Evolutionary conservation across 2,329 filamentous ascomycete genomes (phyloP).

Genomic region (Scedosporium dehoogii): DNA sequence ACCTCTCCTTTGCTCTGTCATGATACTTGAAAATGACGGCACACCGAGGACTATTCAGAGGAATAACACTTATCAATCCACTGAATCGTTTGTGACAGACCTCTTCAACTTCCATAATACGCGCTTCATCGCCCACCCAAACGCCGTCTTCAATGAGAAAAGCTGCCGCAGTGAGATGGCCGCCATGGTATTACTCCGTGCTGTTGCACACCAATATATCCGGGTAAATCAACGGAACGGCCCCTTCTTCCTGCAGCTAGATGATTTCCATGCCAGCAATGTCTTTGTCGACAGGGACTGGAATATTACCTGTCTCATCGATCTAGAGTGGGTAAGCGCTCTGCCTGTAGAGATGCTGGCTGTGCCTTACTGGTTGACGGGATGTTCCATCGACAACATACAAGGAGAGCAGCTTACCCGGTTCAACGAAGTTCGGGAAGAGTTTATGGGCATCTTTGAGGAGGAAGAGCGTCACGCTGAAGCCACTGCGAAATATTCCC

Average conservation of each 20-base stretch:
- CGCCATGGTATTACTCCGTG: conserved; percentile 14
- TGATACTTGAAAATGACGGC: conserved; percentile 23
- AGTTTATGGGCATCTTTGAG: background rate
- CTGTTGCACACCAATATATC: conserved; percentile 16
- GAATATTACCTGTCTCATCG: conserved; percentile 23
- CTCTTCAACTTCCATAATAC: conserved; percentile 17
- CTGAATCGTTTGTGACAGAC: conserved; percentile 17
- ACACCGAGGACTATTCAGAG: conserved; percentile 18
- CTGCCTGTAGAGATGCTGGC: conserved; percentile 14
- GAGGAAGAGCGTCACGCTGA: background rate
- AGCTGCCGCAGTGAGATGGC: conserved; percentile 21
- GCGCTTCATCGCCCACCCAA: conserved; percentile 16
- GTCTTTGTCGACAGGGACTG: conserved; percentile 25
- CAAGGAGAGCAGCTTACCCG: background rate
- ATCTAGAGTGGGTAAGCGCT: conserved; percentile 25
- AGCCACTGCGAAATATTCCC: background rate
- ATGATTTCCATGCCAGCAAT: conserved; percentile 23
- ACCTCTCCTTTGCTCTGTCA: conserved; percentile 17
- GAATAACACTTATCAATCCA: conserved; percentile 19
- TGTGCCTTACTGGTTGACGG: conserved; percentile 15
- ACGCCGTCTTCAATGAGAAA: conserved; percentile 13
- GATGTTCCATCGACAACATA: conserved; percentile 11
- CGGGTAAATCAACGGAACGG: conserved; percentile 15
- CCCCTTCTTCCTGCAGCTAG: conserved; percentile 19
- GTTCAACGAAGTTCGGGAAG: background rate